Evolutionary conservation across 2,329 filamentous ascomycete species (phyloP).

Genomic region (Talaromyces sp.): DNA sequence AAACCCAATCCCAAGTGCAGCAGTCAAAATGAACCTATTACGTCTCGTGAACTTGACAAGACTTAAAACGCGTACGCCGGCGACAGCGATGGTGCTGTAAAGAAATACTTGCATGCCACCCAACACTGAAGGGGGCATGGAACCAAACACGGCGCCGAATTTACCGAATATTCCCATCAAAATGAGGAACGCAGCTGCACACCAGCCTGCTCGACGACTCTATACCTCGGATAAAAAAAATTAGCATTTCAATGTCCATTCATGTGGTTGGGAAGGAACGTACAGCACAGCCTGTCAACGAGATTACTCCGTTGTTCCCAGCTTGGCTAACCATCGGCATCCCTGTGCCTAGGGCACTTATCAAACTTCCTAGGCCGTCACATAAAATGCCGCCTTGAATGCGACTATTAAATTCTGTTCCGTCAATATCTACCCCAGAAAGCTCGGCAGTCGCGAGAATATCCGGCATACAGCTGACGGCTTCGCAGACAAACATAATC

Average conservation of each 20-base stretch:
- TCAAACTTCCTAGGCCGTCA: constrained; percentile 69
- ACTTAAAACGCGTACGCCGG: constrained; percentile 71
- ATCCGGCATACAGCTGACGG: constrained; percentile 70
- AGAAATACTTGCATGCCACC: constrained; percentile 77
- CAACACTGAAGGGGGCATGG: constrained; percentile 64
- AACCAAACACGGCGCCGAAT: constrained; percentile 72
- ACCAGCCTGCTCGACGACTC: constrained; percentile 75
- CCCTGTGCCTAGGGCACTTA: constrained; percentile 73
- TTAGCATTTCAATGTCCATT: background rate
- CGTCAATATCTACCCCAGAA: constrained; percentile 10
- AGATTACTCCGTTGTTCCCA: constrained; percentile 82
- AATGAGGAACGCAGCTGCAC: constrained; percentile 70
- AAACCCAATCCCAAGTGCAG: constrained; percentile 68
- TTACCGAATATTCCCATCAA: constrained; percentile 80
- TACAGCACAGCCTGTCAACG: constrained; percentile 69
- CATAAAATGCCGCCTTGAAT: constrained; percentile 44
- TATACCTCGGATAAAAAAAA: constrained; percentile 11
- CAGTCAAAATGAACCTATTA: constrained; percentile 77
- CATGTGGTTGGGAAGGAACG: constrained; percentile 2
- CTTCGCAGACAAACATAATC: constrained; percentile 66
- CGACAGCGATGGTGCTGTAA: constrained; percentile 71
- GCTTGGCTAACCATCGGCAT: constrained; percentile 77
- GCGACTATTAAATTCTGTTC: constrained; percentile 10
- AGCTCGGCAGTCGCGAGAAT: constrained; percentile 10
- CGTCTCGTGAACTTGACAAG: constrained; percentile 70